phyloP scores from a whole-genome alignment of 2,329 filamentous ascomycete genomes.

The Aspergillus flavus region DNA sequence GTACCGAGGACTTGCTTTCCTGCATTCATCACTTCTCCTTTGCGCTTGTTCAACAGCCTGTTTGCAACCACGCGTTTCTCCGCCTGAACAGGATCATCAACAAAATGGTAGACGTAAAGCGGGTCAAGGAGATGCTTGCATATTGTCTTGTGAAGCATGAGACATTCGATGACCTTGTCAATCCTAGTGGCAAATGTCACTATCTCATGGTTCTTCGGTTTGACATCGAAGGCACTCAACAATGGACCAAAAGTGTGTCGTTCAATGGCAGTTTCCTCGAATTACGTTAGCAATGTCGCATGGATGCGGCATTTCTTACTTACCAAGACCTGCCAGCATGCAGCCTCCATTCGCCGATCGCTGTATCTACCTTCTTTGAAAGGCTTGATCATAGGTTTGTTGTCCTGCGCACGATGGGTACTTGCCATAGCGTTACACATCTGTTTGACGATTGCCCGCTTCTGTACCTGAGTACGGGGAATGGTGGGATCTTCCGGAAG shows the following conservation, averaged over 20 bases:
- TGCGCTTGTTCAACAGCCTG: constrained; percentile 35
- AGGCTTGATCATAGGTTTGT: constrained; percentile 34
- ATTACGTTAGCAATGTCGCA: constrained; percentile 3
- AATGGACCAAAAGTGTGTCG: constrained; percentile 32
- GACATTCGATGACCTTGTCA: constrained; percentile 19
- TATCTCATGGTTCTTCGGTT: constrained; percentile 21
- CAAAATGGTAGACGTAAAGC: constrained; percentile 34
- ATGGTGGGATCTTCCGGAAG: constrained; percentile 28
- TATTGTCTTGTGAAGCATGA: constrained; percentile 40
- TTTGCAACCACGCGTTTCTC: constrained; percentile 36
- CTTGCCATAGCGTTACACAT: constrained; percentile 38
- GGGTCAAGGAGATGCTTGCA: constrained; percentile 44
- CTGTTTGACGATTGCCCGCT: constrained; percentile 29
- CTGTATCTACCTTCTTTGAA: constrained; percentile 31
- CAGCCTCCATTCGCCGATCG: constrained; percentile 30
- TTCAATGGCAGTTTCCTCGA: constrained; percentile 26
- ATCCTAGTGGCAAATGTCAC: constrained; percentile 27
- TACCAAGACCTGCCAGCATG: constrained; percentile 38
- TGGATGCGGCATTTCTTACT: background rate
- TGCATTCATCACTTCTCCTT: constrained; percentile 34
- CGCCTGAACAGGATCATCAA: constrained; percentile 39
- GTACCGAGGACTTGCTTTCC: constrained; percentile 31
- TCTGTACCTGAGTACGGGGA: constrained; percentile 23
- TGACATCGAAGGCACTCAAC: constrained; percentile 25
- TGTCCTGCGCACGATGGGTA: constrained; percentile 31